phyloP scores from a whole-genome alignment of 2,329 filamentous ascomycete genomes.

The Tolypocladium inflatum region DNA sequence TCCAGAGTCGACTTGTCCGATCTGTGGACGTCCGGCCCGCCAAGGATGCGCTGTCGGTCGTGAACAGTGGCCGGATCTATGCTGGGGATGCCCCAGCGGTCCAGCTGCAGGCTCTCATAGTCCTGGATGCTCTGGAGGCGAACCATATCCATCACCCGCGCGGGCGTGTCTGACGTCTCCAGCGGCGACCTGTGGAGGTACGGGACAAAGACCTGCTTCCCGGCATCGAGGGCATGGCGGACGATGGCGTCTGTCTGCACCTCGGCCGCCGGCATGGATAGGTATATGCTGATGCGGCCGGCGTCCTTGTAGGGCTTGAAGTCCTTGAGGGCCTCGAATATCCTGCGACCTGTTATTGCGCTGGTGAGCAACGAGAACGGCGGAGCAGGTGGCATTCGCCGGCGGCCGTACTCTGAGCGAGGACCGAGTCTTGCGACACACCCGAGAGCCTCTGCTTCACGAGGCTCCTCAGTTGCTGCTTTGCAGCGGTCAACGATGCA shows the following conservation, averaged over 20 bases:
- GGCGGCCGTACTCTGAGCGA: conserved; percentile 56
- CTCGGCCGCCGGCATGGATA: conserved; percentile 87
- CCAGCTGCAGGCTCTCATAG: conserved; percentile 65
- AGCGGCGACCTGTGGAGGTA: conserved; percentile 63
- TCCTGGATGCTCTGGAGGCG: conserved; percentile 63
- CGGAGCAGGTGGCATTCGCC: neutral
- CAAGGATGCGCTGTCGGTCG: conserved; percentile 63
- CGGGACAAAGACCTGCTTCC: conserved; percentile 85
- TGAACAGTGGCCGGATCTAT: conserved; percentile 56
- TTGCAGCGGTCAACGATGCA: conserved; percentile 51
- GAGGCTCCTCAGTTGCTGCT: conserved; percentile 62
- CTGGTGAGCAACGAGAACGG: neutral
- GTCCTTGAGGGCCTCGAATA: conserved; percentile 54
- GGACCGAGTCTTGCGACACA: conserved; percentile 52
- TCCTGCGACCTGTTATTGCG: conserved; percentile 44
- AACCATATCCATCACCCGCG: conserved; percentile 88
- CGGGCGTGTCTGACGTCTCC: conserved; percentile 41
- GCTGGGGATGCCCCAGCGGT: conserved; percentile 94
- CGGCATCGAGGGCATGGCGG: conserved; percentile 62
- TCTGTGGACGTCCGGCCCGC: conserved; percentile 40
- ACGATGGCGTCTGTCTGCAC: conserved; percentile 79
- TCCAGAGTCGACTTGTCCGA: conserved; percentile 51
- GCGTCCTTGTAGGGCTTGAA: conserved; percentile 70
- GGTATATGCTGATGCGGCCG: conserved; percentile 69
- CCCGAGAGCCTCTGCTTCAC: conserved; percentile 58